Evolutionary conservation across 106 monocot species (phyloP), one percentile per base, ranked within the genome.

Genomic region (Dendrobium nobile): DNA sequence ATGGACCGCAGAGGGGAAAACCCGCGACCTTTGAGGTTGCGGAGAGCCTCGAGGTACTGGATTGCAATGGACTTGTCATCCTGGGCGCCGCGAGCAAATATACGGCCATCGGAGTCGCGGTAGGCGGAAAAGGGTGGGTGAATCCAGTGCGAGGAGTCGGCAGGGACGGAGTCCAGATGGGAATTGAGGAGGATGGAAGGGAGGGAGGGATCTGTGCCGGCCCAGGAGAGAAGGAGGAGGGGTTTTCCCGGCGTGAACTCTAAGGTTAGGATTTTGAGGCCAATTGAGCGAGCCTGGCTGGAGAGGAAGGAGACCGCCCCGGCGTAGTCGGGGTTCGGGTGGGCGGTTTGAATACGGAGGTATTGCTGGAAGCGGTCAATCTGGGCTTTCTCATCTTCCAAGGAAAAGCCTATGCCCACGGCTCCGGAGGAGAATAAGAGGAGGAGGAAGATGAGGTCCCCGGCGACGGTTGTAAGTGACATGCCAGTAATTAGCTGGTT

Each of bases 151-250:
- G 77, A 20, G 64, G 86, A 77, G 58, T 98, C 95, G 78, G 85
- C 94, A 67, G 92, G 95, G 85, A 94, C 98, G 79, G 85, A 85
- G 87, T 94, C 92, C 75, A 94, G 47, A 87, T 94, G 98, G 78
- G 94, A 98, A 82, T 94, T 98, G 84, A 98, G 88, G 67, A 94
- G 95, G 82, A 98, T 16, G 81, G 98, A 98, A 59, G 98, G 90
- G 70, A 95, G 92, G 58, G 86, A 87, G 27, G 92, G 94, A 54
- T 84, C 79, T 55, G 92, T 80, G 76, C 98, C 94, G 2, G 48
- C 79, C 84, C 86, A 88, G 68, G 91, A 74, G 78, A 98, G 79
- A 77, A 95, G 89, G 84, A 95, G 81, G 67, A 92, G 82, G 61
- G 92, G 92, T 67, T 98, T 98, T 22, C 83, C 54, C 19, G 87